A percentile compares a stretch with the other conserved stretches of the same genome.
Evolutionary conservation across 192 early-diverging fungal species (phyloP).

Genomic region (Coemansia sp.): DNA sequence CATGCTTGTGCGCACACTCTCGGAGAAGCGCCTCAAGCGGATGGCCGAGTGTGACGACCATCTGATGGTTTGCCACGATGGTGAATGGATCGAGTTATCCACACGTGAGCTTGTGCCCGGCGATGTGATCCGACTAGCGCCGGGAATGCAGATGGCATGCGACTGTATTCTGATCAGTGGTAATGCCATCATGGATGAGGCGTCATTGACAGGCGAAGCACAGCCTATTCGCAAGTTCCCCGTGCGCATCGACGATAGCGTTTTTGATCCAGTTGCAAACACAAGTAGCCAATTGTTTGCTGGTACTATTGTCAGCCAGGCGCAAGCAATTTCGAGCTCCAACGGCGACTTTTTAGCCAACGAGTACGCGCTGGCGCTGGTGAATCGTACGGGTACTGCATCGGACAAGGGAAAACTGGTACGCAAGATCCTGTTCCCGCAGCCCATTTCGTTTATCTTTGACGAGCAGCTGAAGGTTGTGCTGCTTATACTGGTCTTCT

Average conservation of each 20-base stretch:
- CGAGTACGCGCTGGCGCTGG: constrained; percentile 48
- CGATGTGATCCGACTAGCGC: constrained; percentile 62
- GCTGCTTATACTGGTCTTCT: constrained; percentile 57
- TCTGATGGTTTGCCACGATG: constrained; percentile 57
- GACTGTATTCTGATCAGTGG: constrained; percentile 56
- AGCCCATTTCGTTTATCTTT: constrained; percentile 64
- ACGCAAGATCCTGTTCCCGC: constrained; percentile 69
- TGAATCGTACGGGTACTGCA: constrained; percentile 59
- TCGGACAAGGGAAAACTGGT: constrained; percentile 67
- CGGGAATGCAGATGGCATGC: constrained; percentile 55
- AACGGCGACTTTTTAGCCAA: constrained; percentile 22
- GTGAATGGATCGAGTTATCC: constrained; percentile 54
- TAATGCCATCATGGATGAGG: constrained; percentile 66
- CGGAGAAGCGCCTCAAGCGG: constrained; percentile 58
- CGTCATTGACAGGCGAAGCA: constrained; percentile 67
- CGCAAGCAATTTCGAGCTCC: constrained; percentile 20
- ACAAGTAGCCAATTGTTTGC: constrained; percentile 60
- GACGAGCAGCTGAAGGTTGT: constrained; percentile 73
- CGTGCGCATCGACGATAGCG: constrained; percentile 51
- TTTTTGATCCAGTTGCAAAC: constrained; percentile 22
- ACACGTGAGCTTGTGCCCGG: constrained; percentile 67
- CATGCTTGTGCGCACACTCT: constrained; percentile 53
- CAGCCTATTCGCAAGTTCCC: constrained; percentile 71
- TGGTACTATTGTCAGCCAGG: constrained; percentile 61
- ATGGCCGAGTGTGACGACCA: constrained; percentile 61